Conservation (phyloP, 225 moss, liverwort and hornwort genomes). For the Marchantia polymorpha region DNA sequence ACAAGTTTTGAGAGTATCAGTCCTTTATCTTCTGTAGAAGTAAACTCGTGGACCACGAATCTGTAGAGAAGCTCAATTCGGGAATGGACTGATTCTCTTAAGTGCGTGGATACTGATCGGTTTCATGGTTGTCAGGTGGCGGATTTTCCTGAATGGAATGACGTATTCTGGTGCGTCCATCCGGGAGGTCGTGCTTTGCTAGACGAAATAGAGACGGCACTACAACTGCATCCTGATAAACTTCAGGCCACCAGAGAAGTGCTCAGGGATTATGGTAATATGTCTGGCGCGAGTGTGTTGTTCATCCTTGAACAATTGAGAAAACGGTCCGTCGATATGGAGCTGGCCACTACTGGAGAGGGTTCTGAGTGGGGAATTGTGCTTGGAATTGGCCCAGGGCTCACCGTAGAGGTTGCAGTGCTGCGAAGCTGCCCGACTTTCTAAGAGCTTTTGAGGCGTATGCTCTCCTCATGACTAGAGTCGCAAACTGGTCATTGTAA, state of each 20-base stretch:
- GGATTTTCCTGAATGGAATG: slow-evolving; percentile 47
- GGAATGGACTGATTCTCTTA: background rate
- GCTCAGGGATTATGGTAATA: slow-evolving; percentile 41
- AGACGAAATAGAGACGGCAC: slow-evolving; percentile 43
- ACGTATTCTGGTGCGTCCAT: slow-evolving; percentile 44
- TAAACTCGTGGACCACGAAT: background rate
- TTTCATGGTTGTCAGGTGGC: slow-evolving; percentile 24
- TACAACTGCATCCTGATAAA: slow-evolving; percentile 39
- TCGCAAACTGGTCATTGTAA: slow-evolving; percentile 7
- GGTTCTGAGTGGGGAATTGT: slow-evolving; percentile 52
- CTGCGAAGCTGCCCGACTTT: slow-evolving; percentile 39
- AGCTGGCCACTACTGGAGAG: slow-evolving; percentile 43
- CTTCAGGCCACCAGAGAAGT: slow-evolving; percentile 46
- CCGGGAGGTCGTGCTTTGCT: slow-evolving; percentile 42
- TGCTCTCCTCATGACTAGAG: background rate
- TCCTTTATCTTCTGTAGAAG: background rate
- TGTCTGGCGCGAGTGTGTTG: slow-evolving; percentile 46
- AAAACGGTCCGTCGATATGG: slow-evolving; percentile 36
- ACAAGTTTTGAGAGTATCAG: too few species aligned
- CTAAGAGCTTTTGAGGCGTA: background rate
- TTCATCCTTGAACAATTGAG: slow-evolving; percentile 44
- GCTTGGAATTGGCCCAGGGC: slow-evolving; percentile 42
- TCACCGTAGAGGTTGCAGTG: slow-evolving; percentile 42
- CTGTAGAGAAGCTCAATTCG: background rate
- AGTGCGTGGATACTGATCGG: background rate